A percentile compares a stretch with the other conserved stretches of the same genome.
Evolutionary conservation across 495 filamentous ascomycete genomes (phyloP).

Genomic region (Pyronema omphalodes): DNA sequence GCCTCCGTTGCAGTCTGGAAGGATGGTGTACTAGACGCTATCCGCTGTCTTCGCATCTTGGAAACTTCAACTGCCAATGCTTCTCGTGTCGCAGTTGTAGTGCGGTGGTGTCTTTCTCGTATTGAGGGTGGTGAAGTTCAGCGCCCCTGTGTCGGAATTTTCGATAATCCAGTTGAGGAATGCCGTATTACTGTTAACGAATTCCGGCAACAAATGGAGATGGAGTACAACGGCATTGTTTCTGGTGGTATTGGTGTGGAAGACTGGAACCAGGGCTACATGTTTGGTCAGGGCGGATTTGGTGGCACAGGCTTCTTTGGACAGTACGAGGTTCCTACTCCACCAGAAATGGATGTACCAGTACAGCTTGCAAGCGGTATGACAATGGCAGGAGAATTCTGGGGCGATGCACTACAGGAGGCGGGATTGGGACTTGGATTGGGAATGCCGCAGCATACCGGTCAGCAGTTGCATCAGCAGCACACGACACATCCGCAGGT

Average conservation of each 20-base stretch:
- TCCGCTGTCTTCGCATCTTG: background rate
- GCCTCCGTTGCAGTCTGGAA: background rate
- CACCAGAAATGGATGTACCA: background rate
- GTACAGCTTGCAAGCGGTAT: background rate
- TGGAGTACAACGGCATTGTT: conserved; percentile 1
- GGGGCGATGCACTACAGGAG: background rate
- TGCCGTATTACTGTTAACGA: background rate
- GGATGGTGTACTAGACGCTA: background rate
- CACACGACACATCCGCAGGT: too few species aligned
- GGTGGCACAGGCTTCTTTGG: background rate
- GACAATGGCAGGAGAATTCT: background rate
- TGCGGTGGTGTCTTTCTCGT: background rate
- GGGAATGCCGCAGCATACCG: background rate
- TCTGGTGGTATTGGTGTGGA: background rate
- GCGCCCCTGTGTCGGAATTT: background rate
- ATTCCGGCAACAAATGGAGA: conserved; percentile 3
- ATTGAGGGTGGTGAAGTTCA: conserved; percentile 1
- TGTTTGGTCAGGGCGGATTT: background rate
- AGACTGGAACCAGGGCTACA: background rate
- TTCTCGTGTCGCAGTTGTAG: background rate
- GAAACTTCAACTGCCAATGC: background rate
- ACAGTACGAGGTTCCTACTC: background rate
- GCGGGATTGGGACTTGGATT: background rate
- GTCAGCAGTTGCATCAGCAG: background rate
- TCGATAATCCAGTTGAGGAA: background rate